phyloP scores from a whole-genome alignment of 2,329 filamentous ascomycete species.

The Clarireedia sp. region DNA sequence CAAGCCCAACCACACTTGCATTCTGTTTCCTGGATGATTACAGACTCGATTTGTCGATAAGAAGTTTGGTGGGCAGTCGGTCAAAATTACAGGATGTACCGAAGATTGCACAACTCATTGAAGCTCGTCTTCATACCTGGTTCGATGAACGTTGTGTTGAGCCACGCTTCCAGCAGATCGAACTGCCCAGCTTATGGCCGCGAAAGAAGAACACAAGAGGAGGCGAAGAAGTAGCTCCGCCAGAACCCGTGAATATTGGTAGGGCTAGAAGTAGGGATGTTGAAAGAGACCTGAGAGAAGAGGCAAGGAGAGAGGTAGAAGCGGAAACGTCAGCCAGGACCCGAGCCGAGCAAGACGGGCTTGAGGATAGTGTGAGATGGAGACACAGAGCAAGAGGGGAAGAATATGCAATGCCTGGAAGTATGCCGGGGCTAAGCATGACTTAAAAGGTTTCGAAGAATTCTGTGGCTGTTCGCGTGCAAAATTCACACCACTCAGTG shows the following conservation, averaged over 20 bases:
- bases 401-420: conserved; percentile 31
- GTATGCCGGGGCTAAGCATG: conserved; percentile 29
- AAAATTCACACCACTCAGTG: too few species aligned
- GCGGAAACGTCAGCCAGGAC: conserved; percentile 33
- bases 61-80: conserved; percentile 71
- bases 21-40: conserved; percentile 94
- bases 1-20: conserved; percentile 77
- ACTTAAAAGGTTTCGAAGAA: conserved; percentile 7
- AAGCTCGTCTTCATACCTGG: conserved; percentile 73
- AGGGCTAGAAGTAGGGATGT: conserved; percentile 48
- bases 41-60: conserved; percentile 71
- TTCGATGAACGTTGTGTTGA: conserved; percentile 83
- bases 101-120: conserved; percentile 79
- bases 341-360: conserved; percentile 25
- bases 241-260: conserved; percentile 36
- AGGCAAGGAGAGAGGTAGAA: conserved; percentile 40
- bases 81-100: conserved; percentile 76
- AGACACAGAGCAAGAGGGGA: conserved; percentile 29
- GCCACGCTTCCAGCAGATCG: conserved; percentile 80
- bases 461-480: too few species aligned
- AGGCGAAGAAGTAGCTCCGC: conserved; percentile 44
- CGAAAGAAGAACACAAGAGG: conserved; percentile 75
- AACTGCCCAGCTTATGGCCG: conserved; percentile 75
- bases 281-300: conserved; percentile 42
- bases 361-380: conserved; percentile 25